phyloP scores from a whole-genome alignment of 2,329 filamentous ascomycete genomes.

The Ophiocordyceps sinensis region DNA sequence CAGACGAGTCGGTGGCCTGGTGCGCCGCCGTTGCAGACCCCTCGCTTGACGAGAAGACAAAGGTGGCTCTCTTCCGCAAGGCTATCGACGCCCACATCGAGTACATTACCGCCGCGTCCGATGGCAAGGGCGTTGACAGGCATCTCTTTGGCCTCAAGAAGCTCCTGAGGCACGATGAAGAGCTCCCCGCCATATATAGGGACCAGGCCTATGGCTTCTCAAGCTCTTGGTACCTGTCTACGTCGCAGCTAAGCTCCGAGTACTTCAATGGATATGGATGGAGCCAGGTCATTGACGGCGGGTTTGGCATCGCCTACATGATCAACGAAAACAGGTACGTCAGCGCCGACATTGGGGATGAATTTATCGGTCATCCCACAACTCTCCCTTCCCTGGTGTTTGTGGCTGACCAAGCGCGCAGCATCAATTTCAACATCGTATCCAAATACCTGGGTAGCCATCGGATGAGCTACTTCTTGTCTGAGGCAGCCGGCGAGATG shows the following conservation, averaged over 20 bases:
- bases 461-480: slow-evolving; percentile 90
- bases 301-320: slow-evolving; percentile 98
- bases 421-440: slow-evolving; percentile 95
- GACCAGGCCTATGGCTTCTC: slow-evolving; percentile 81
- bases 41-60: slow-evolving; percentile 45
- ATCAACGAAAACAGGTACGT: slow-evolving; percentile 89
- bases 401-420: slow-evolving; percentile 18
- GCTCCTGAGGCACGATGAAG: slow-evolving; percentile 65
- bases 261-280: slow-evolving; percentile 99
- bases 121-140: slow-evolving; percentile 87
- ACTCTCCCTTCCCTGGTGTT: neutral
- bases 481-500: slow-evolving; percentile 83
- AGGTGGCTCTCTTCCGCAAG: slow-evolving; percentile 63
- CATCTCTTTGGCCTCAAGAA: slow-evolving; percentile 98
- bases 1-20: slow-evolving; percentile 81
- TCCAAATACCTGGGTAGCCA: slow-evolving; percentile 84
- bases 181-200: slow-evolving; percentile 67
- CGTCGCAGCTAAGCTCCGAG: slow-evolving; percentile 82
- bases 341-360: neutral
- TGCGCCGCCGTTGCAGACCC: slow-evolving; percentile 74
- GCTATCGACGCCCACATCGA: slow-evolving; percentile 72
- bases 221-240: slow-evolving; percentile 77
- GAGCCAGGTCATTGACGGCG: slow-evolving; percentile 92
- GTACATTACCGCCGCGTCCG: slow-evolving; percentile 79
- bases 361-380: neutral